phyloP scores from a whole-genome alignment of 352 stramenopile genomes.

The Phytophthora litchii region DNA sequence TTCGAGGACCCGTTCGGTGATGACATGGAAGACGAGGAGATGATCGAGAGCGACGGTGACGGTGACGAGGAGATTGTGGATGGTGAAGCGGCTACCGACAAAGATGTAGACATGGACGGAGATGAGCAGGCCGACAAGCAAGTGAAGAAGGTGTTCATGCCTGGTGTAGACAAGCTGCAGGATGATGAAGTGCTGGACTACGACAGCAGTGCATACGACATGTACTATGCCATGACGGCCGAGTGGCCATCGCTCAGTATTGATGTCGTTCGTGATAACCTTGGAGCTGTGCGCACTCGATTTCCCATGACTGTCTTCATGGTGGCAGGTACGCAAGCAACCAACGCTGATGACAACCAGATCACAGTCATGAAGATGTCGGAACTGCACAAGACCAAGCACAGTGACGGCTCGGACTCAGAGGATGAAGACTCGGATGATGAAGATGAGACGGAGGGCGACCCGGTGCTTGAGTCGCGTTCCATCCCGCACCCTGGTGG shows the following conservation, averaged over 20 bases:
- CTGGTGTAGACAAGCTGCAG: constrained; percentile 88
- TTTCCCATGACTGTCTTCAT: constrained; percentile 97
- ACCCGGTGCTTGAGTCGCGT: constrained; percentile 96
- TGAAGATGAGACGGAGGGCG: constrained; percentile 95
- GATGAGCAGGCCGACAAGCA: constrained; percentile 60
- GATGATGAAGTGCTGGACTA: constrained; percentile 98
- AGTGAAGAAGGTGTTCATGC: constrained; percentile 94
- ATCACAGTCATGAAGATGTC: constrained; percentile 98
- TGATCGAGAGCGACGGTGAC: constrained; percentile 64
- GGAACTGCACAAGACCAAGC: constrained; percentile 95
- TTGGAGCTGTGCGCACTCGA: constrained; percentile 91
- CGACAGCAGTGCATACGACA: constrained; percentile 98
- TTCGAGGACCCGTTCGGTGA: constrained; percentile 91
- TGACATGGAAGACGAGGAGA: constrained; percentile 91
- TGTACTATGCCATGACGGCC: constrained; percentile 98
- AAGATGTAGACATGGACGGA: constrained; percentile 78
- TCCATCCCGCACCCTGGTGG: constrained; percentile 95
- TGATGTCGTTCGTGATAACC: constrained; percentile 96
- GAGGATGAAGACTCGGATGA: constrained; percentile 86
- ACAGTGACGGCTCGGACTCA: constrained; percentile 75
- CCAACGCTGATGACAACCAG: constrained; percentile 93
- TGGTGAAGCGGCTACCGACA: constrained; percentile 45
- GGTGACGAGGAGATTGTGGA: constrained; percentile 69
- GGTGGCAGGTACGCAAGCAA: constrained; percentile 96
- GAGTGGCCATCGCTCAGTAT: constrained; percentile 99